Base-by-base conservation (phyloP, 768 basidiomycete genomes). In the Panaeolus cyanescens region DNA sequence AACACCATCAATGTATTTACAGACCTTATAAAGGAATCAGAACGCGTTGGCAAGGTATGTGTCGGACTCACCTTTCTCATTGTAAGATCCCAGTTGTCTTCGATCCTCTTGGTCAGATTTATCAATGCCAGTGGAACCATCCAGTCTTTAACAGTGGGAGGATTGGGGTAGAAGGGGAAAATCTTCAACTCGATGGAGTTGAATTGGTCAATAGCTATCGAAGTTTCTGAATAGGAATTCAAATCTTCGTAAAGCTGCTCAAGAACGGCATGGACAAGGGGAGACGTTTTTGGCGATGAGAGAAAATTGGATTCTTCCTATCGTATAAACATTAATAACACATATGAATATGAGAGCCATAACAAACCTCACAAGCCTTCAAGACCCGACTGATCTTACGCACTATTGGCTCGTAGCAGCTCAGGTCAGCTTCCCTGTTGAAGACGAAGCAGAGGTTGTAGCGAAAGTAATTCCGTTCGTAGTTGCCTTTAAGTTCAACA, bases 371-470 rank as follows among this genome's bases (percentile, higher is more conserved):
- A 70, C 95, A 95, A 15, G 87, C 80, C 32, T 88, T 86, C 62
- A 99, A 75, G 32, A 98, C 95, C 30, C 96, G 87, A 66, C 91
- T 94, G 40, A 95, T 88, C 80, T 99, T 99, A 55, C 96, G 86
- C 8, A 98, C 94, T 55, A 99, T 86, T 3, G 95, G 93, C 65
- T 99, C 96, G 76, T 96, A 99, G 65, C 95, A 96, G 69, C 93
- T 95, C 58, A 98, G 78, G 72, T 97, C 95, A 10, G 94, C 94
- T 25, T 85, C 84, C 45, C 92, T 87, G 53, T 95, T 91, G 73
- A 99, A 99, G 3, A 98, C 96, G 73, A 98, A 97, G 74, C 96
- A 98, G 28, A 98, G 77, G 71, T 99, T 99, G 76, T 92, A 98
- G 64, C 90, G 83, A 74, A 97, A 96, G 72, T 91, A 93, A 69